Conservation (phyloP, 169 alveolate species). For the Plasmodium berghei region DNA sequence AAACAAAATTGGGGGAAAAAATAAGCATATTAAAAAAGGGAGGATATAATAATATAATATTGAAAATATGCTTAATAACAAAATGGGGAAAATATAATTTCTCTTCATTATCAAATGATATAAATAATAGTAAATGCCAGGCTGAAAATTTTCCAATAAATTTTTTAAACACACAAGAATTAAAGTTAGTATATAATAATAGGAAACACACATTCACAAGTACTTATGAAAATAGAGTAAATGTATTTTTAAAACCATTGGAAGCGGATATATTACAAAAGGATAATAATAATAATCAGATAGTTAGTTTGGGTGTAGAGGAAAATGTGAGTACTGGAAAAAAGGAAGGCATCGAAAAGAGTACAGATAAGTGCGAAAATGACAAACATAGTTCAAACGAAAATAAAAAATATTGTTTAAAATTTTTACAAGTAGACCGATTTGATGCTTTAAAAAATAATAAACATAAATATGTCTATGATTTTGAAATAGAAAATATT, state of each 20-base stretch:
- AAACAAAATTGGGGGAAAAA: no score
- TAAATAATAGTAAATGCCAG: background rate
- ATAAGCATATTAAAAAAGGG: no score
- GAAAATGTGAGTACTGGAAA: background rate
- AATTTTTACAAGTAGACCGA: slow-evolving; percentile 18
- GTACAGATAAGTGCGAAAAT: background rate
- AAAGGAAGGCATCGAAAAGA: background rate
- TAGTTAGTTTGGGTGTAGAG: background rate
- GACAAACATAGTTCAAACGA: background rate
- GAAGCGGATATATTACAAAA: background rate
- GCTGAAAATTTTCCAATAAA: background rate
- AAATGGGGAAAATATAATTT: background rate
- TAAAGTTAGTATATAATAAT: slow-evolving; percentile 6
- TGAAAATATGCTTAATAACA: background rate
- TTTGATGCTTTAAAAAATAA: slow-evolving; percentile 7
- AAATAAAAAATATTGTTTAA: background rate
- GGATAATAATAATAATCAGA: background rate
- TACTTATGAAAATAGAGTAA: slow-evolving; percentile 10
- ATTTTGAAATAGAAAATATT: slow-evolving; percentile 36
- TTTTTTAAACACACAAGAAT: slow-evolving; percentile 19
- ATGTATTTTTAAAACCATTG: slow-evolving; percentile 48
- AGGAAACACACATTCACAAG: slow-evolving; percentile 21
- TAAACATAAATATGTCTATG: slow-evolving; percentile 48
- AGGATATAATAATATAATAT: background rate
- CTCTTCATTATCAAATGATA: background rate